Evolutionary conservation across 2,329 filamentous ascomycete genomes (phyloP), one percentile per base, ranked within the genome.

Genomic region (Thielaviopsis musarum): DNA sequence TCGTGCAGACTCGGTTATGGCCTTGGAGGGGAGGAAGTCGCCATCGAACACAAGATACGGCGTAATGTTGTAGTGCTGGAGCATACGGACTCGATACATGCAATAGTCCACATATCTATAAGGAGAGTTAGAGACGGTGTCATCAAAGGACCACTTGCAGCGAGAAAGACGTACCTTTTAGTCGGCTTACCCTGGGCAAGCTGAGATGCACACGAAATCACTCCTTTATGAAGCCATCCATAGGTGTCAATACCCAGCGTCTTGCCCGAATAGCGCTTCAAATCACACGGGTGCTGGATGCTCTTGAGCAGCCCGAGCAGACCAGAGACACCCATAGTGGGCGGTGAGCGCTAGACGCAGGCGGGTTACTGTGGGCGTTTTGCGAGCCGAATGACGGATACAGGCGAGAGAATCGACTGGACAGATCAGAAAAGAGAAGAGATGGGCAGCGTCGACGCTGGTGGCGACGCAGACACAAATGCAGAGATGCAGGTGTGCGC

Each of bases 21-120:
- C 85, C 71, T 98, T 98, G 76, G 91, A 95, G 34, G 93, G 93
- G 24, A 98, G 78, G 68, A 87, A 90, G 69, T 96, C 93, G 63
- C 93, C 93, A 72, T 98, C 93, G 69, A 98, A 98, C 41, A 98
- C 87, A 59, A 98, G 74, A 70, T 94, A 98, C 0, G 93, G 93
- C n/a, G 79, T 95, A 49, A 97, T 82, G 24, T 91, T 91, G 69
- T 94, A 96, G 71, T 95, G 87, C 63, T 89, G 81, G 61, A 95
- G 82, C 93, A 98, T 97, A 62, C 85, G 85, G 57, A 98, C 90
- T 62, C 91, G 87, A 67, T 87, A 82, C 79, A 98, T 85, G 58
- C 86, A 87, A 66, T 90, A 95, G 68, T 94, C 87, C 67, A 98
- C 82, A 75, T 90, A 93, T 73, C 88, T 94, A 34, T 26, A 19